Conservation (phyloP, 2,329 filamentous ascomycete species). For the Aureobasidium sp. region DNA sequence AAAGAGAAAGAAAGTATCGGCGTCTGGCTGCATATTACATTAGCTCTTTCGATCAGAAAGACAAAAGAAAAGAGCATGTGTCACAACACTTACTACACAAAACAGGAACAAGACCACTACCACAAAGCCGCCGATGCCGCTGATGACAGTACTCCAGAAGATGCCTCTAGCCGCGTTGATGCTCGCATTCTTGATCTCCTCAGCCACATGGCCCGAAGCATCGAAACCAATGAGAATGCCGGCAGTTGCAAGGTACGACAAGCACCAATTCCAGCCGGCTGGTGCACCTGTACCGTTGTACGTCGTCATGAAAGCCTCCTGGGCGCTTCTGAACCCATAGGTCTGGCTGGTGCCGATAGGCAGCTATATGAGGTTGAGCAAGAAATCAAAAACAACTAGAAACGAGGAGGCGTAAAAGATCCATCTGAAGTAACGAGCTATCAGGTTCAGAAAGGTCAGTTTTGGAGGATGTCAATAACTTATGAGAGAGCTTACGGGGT, state of each 20-base stretch:
- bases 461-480: slow-evolving; percentile 24
- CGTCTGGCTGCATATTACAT: slow-evolving; percentile 34
- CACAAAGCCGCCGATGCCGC: slow-evolving; percentile 48
- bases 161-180: slow-evolving; percentile 51
- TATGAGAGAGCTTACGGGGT: too few species aligned
- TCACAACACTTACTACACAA: slow-evolving; percentile 35
- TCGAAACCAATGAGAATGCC: slow-evolving; percentile 56
- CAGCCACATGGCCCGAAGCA: slow-evolving; percentile 53
- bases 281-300: slow-evolving; percentile 47
- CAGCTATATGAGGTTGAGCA: slow-evolving; percentile 55
- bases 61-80: too few species aligned
- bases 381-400: slow-evolving; percentile 51
- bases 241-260: slow-evolving; percentile 54
- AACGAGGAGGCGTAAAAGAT: slow-evolving; percentile 46
- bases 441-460: not conserved
- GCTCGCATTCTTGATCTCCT: slow-evolving; percentile 54
- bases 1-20: slow-evolving; percentile 46
- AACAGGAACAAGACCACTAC: slow-evolving; percentile 55
- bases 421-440: slow-evolving; percentile 33
- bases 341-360: slow-evolving; percentile 50
- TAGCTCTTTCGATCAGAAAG: not conserved
- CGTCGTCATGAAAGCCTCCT: slow-evolving; percentile 55
- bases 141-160: slow-evolving; percentile 54
- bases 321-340: slow-evolving; percentile 50
- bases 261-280: slow-evolving; percentile 56